phyloP scores from a whole-genome alignment of 768 basidiomycete genomes.

The Coprinopsis cinerea region DNA sequence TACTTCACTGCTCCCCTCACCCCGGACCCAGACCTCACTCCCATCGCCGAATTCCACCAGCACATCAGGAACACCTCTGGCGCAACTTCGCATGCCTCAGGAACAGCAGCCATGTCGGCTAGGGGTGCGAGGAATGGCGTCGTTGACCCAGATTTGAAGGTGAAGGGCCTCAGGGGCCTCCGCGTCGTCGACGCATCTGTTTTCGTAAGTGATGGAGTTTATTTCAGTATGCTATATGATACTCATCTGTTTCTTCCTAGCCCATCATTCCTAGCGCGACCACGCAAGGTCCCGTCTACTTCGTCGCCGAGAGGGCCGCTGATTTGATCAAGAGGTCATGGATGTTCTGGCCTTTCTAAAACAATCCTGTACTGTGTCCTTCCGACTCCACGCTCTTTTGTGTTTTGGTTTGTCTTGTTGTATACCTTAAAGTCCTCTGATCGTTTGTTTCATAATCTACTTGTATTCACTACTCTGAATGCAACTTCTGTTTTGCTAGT shows the following conservation, averaged over 20 bases:
- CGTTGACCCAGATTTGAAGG: constrained; percentile 24
- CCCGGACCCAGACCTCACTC: constrained; percentile 10
- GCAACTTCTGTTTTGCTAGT: too few relatives aligned
- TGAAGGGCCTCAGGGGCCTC: constrained; percentile 24
- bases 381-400: too few relatives aligned
- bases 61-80: constrained; percentile 13
- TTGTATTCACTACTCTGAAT: too few relatives aligned
- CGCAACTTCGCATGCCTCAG: constrained; percentile 21
- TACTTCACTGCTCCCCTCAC: constrained; percentile 2
- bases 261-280: constrained; percentile 22
- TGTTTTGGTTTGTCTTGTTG: too few relatives aligned
- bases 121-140: constrained; percentile 20
- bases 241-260: constrained; percentile 6
- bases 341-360: background rate
- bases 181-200: constrained; percentile 29
- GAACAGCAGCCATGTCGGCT: constrained; percentile 23
- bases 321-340: constrained; percentile 21
- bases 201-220: constrained; percentile 22
- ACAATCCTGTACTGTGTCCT: too few relatives aligned
- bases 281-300: constrained; percentile 25
- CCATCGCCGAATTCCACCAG: constrained; percentile 17
- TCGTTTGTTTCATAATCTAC: too few relatives aligned
- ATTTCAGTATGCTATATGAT: too few relatives aligned
- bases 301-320: constrained; percentile 26
- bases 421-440: too few relatives aligned